Evolutionary conservation across 345 rosid species (phyloP), one percentile per base, ranked within the genome.

Genomic region (Lepidium didymum): DNA sequence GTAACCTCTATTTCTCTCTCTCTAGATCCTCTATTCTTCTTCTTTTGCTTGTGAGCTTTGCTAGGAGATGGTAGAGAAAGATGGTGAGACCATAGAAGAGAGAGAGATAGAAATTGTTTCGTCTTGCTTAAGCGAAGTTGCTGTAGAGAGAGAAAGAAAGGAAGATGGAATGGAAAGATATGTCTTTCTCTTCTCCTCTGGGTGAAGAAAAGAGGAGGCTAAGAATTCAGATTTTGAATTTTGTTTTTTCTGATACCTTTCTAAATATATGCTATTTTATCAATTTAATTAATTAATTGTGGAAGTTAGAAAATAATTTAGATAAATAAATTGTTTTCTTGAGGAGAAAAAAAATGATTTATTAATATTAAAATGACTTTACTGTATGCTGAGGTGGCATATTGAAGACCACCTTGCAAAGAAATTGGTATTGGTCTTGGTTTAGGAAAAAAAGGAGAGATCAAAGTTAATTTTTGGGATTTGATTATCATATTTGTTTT

Each of bases 91-190:
- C 29, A 51, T 18, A 19, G 73, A 36, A 44, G 67, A 64, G 67
- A 57, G 18, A 55, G 63, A 54, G 41, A 63, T 50, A 55, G 78
- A 67, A 76, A 80, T 62, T 64, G 81, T 86, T 82, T 79, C 96
- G 80, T 92, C 90, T 78, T 75, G 85, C 82, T 80, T 56, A 88
- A 81, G 96, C 75, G 82, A 84, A 50, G 69, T 67, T 69, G 80
- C 73, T 69, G 84, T 83, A 77, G 86, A 70, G 74, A 78, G 69
- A 76, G 70, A 69, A 13, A 61, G 42, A 31, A 43, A 37, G 50
- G 13, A 56, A 37, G 2, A 19, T 58, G 19, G 65, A 58, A 47
- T 46, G 31, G 29, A 15, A 40, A 43, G 60, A 50, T 34, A 15
- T 50, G 18, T 52, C 58, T 35, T 42, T 62, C 38, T 71, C 63